Evolutionary conservation across 1,284 basidiomycete genomes (phyloP).

Genomic region (Termitomyces sp.): DNA sequence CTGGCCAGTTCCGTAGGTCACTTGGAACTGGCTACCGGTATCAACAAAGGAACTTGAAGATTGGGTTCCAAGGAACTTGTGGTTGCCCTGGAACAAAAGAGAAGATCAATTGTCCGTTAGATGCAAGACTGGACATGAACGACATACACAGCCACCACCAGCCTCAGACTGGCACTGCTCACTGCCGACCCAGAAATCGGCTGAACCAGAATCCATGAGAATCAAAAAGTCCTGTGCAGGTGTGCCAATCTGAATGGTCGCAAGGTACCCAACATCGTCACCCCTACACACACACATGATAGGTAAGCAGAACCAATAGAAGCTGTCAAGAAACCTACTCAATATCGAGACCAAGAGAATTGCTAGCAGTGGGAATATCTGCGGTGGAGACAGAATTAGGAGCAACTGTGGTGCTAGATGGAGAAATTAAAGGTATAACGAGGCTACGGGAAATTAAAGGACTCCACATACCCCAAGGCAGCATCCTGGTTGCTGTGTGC

Average conservation of each 20-base stretch:
- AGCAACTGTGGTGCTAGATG: conserved; percentile 15
- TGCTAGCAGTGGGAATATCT: conserved; percentile 42
- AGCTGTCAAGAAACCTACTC: conserved; percentile 38
- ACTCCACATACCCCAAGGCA: not conserved
- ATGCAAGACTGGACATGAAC: conserved; percentile 2
- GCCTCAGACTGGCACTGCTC: conserved; percentile 44
- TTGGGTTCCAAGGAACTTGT: conserved; percentile 61
- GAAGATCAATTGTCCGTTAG: conserved; percentile 15
- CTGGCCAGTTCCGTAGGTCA: conserved; percentile 74
- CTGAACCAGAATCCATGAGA: conserved; percentile 83
- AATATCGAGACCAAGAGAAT: conserved; percentile 72
- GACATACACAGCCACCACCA: conserved; percentile 49
- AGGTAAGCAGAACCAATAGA: conserved; percentile 1
- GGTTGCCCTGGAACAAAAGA: conserved; percentile 42
- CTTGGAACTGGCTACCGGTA: conserved; percentile 51
- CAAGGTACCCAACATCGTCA: conserved; percentile 55
- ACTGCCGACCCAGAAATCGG: conserved; percentile 78
- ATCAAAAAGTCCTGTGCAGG: conserved; percentile 69
- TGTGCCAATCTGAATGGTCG: conserved; percentile 73
- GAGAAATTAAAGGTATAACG: conserved; percentile 9
- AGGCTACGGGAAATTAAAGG: not conserved
- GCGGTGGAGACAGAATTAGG: conserved; percentile 45
- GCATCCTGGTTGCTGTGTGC: conserved; percentile 1
- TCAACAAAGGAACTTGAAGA: conserved; percentile 66
- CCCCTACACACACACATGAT: conserved; percentile 21